Percentiles rank a stretch among this genome's conserved stretches.
phyloP scores from a whole-genome alignment of 2,329 filamentous ascomycete species.

The Akanthomyces uredinophilus region DNA sequence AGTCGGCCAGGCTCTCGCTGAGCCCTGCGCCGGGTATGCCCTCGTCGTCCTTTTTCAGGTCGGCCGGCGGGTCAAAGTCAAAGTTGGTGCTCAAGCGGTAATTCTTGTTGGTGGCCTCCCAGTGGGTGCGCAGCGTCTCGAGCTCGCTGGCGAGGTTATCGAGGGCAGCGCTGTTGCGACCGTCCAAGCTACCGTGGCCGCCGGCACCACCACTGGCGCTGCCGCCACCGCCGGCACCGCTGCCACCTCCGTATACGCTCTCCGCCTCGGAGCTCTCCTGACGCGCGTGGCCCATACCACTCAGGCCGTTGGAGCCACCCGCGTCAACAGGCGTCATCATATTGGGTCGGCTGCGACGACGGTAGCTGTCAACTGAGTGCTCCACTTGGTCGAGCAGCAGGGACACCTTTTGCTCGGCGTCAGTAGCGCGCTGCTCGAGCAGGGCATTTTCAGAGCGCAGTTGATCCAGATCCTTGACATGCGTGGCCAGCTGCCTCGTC shows the following conservation, averaged over 20 bases:
- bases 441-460: slow-evolving; percentile 76
- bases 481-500: slow-evolving; percentile 51
- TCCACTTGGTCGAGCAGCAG: slow-evolving; percentile 93
- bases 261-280: slow-evolving; percentile 56
- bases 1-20: slow-evolving; percentile 70
- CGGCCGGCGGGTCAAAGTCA: slow-evolving; percentile 63
- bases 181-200: slow-evolving; percentile 41
- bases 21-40: slow-evolving; percentile 41
- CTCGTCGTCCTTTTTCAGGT: slow-evolving; percentile 40
- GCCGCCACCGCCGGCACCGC: background rate
- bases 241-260: slow-evolving; percentile 50
- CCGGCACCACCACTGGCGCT: slow-evolving; percentile 18
- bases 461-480: slow-evolving; percentile 68
- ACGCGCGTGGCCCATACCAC: slow-evolving; percentile 39
- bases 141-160: slow-evolving; percentile 90
- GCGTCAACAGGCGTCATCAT: slow-evolving; percentile 49
- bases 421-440: slow-evolving; percentile 77
- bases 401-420: slow-evolving; percentile 90
- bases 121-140: slow-evolving; percentile 82
- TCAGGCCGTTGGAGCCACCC: slow-evolving; percentile 30
- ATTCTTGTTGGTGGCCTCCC: slow-evolving; percentile 94
- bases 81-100: slow-evolving; percentile 87
- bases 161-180: slow-evolving; percentile 62
- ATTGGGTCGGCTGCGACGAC: slow-evolving; percentile 62
- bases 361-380: slow-evolving; percentile 88